Evolutionary conservation across 495 filamentous ascomycete species (phyloP).

Genomic region (Oidiodendron maius): DNA sequence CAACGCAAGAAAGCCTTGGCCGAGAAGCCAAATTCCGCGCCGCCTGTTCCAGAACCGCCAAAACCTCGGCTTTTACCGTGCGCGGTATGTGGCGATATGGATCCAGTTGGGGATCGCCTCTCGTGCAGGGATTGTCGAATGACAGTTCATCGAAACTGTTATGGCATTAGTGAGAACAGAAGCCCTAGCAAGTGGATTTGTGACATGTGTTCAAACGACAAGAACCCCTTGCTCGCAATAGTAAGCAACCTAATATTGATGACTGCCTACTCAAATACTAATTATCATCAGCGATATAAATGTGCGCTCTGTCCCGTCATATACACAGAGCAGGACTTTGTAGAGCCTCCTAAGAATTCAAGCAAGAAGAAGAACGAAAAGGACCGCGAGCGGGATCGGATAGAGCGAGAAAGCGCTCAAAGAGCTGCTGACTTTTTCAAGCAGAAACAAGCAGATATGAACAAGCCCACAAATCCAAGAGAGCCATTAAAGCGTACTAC

Average conservation of each 20-base stretch:
- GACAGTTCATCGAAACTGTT: slow-evolving; percentile 90
- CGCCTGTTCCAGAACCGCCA: slow-evolving; percentile 62
- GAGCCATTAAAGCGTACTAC: slow-evolving; percentile 89
- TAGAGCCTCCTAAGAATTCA: slow-evolving; percentile 75
- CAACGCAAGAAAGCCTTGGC: slow-evolving; percentile 57
- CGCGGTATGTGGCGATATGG: slow-evolving; percentile 72
- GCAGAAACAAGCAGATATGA: slow-evolving; percentile 73
- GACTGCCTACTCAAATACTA: slow-evolving; percentile 21
- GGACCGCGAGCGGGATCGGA: slow-evolving; percentile 79
- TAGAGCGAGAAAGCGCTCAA: slow-evolving; percentile 73
- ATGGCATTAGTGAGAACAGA: slow-evolving; percentile 63
- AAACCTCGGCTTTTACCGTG: slow-evolving; percentile 75
- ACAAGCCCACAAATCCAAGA: slow-evolving; percentile 76
- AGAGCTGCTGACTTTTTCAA: slow-evolving; percentile 72
- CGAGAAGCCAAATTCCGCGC: slow-evolving; percentile 40
- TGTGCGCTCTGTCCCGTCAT: slow-evolving; percentile 86
- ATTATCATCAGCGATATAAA: slow-evolving; percentile 61
- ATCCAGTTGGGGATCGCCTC: slow-evolving; percentile 63
- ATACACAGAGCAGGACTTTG: slow-evolving; percentile 69
- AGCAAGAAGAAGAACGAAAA: slow-evolving; percentile 93
- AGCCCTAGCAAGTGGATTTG: slow-evolving; percentile 75
- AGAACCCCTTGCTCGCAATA: slow-evolving; percentile 77
- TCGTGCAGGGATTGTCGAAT: slow-evolving; percentile 81
- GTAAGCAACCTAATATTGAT: slow-evolving; percentile 38
- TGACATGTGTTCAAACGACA: slow-evolving; percentile 93